Conservation (phyloP, 768 basidiomycete species). For the Cubamyces sp. region DNA sequence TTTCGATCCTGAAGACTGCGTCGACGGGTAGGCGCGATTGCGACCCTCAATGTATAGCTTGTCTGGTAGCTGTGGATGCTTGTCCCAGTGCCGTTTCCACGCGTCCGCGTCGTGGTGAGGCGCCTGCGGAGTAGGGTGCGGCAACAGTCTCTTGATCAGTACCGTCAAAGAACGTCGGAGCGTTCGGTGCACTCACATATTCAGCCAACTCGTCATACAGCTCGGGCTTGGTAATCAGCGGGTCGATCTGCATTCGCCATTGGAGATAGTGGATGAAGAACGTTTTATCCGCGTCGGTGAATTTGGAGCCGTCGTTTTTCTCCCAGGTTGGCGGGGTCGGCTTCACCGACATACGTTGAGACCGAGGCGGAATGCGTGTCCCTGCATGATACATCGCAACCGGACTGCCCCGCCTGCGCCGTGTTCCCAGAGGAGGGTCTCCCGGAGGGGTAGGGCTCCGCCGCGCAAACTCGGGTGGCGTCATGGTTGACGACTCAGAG, state of each 20-base stretch:
- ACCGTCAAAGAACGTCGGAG: too few relatives aligned
- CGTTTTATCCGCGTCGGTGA: slow-evolving; percentile 7
- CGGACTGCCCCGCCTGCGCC: background rate
- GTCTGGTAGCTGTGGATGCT: slow-evolving; percentile 5
- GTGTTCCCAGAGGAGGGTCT: background rate
- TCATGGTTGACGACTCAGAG: background rate
- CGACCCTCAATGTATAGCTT: slow-evolving; percentile 4
- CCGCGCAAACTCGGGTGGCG: background rate
- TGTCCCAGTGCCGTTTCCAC: slow-evolving; percentile 19
- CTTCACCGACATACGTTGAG: background rate
- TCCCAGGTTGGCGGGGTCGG: background rate
- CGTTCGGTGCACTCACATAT: background rate
- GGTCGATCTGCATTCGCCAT: slow-evolving; percentile 6
- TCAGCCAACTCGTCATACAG: slow-evolving; percentile 4
- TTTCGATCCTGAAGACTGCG: too few relatives aligned
- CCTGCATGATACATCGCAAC: slow-evolving; percentile 4
- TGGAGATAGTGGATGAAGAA: slow-evolving; percentile 18
- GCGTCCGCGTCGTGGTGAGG: background rate
- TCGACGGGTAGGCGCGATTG: background rate
- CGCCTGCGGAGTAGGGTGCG: background rate
- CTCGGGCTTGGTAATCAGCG: background rate
- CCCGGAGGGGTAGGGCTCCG: background rate
- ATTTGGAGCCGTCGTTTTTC: background rate
- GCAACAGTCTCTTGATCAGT: background rate
- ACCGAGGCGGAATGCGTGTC: background rate